phyloP scores from a whole-genome alignment of 73 alveolate species.

The Tetrahymena thermophila region DNA sequence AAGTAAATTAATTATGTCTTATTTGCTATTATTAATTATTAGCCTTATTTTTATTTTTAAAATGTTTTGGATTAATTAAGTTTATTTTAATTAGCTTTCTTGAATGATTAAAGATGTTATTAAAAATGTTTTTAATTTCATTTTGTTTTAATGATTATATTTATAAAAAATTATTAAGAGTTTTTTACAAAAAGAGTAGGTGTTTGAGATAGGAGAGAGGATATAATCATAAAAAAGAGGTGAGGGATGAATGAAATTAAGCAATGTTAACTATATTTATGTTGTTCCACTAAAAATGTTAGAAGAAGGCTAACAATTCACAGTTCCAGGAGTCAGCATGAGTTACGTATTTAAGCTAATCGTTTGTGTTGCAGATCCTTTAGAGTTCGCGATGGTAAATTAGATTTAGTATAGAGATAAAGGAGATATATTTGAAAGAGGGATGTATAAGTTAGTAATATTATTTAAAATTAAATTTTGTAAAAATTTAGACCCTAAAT shows the following conservation, averaged over 20 bases:
- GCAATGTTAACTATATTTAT: background rate
- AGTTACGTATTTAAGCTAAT: background rate
- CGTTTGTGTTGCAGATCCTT: background rate
- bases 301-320: background rate
- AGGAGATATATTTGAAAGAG: background rate
- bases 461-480: background rate
- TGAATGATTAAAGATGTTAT: no score
- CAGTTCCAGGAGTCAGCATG: background rate
- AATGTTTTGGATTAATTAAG: no score
- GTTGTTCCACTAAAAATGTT: background rate
- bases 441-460: background rate
- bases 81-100: no score
- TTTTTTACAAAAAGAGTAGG: background rate
- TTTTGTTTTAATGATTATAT: no score
- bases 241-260: background rate
- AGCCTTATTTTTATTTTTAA: no score
- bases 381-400: background rate
- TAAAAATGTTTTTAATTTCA: no score
- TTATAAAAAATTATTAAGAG: background rate
- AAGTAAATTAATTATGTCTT: no score
- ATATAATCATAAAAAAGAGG: background rate
- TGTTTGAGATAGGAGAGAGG: background rate
- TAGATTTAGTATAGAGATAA: background rate
- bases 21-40: no score
- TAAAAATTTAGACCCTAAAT: background rate